Conservation (phyloP, 352 stramenopile species). For the Globisporangium nodosum region DNA sequence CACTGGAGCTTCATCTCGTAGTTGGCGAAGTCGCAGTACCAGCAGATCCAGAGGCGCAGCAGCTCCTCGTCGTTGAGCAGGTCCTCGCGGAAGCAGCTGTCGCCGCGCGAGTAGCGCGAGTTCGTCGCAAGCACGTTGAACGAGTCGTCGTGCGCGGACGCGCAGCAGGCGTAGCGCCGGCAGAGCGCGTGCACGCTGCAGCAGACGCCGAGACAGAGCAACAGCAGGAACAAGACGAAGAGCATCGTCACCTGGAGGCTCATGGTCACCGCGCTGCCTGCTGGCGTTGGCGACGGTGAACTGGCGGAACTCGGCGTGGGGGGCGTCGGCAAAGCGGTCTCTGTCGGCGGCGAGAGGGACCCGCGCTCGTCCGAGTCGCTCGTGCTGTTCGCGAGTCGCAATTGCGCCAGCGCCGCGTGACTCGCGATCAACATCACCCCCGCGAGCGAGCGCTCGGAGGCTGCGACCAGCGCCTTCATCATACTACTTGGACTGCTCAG, state of each 20-base stretch:
- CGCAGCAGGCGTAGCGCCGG: conserved; percentile 20
- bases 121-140: conserved; percentile 15
- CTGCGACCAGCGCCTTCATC: not conserved
- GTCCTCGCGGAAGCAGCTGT: conserved; percentile 39
- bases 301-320: not conserved
- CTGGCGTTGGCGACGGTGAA: not conserved
- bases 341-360: not conserved
- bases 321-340: not conserved
- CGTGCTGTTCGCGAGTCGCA: not conserved
- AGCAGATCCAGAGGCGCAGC: conserved; percentile 43
- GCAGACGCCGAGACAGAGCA: conserved; percentile 24
- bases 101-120: conserved; percentile 10
- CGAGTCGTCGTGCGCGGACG: conserved; percentile 1
- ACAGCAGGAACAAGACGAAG: conserved; percentile 28
- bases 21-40: conserved; percentile 54
- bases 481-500: not conserved
- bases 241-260: conserved; percentile 24
- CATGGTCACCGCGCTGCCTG: conserved; percentile 4
- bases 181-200: conserved; percentile 33
- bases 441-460: not conserved
- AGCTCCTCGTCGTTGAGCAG: conserved; percentile 48
- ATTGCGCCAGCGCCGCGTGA: not conserved
- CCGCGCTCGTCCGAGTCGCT: not conserved
- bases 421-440: not conserved
- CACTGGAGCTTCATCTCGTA: conserved; percentile 50